These are phyloP conservation scores for Sophora flavescens DNA, from an alignment of 306 rosid species.

Conservation along the genomic window DNA sequence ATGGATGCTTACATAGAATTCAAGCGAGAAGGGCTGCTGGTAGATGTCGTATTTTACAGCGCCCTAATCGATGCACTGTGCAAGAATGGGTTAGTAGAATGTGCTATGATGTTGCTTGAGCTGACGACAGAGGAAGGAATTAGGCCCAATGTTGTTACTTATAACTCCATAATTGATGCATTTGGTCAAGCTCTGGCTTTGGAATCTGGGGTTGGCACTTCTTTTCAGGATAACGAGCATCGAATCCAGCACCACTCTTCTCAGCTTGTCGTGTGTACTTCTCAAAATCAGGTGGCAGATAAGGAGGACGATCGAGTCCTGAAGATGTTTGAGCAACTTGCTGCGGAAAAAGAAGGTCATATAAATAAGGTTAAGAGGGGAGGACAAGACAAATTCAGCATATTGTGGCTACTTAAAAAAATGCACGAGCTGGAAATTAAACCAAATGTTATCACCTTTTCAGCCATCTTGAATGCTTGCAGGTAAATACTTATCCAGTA, in stretches of 20 bases:
- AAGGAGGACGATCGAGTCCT: slow-evolving; percentile 43
- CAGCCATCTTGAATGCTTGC: slow-evolving; percentile 96
- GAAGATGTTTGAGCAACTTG: slow-evolving; percentile 59
- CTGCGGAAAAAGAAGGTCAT: slow-evolving; percentile 67
- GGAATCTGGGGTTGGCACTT: slow-evolving; percentile 49
- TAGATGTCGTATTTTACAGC: slow-evolving; percentile 90
- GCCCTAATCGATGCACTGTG: slow-evolving; percentile 81
- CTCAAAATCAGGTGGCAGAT: slow-evolving; percentile 21
- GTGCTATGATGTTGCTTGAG: slow-evolving; percentile 83
- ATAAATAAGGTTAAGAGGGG: slow-evolving; percentile 49
- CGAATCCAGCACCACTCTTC: slow-evolving; percentile 34
- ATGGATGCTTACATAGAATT: slow-evolving; percentile 74
- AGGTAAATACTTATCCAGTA: slow-evolving; percentile 57
- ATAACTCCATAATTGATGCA: slow-evolving; percentile 83
- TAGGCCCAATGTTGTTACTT: slow-evolving; percentile 88
- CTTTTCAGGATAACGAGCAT: slow-evolving; percentile 34
- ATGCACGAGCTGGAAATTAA: slow-evolving; percentile 64
- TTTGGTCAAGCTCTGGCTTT: slow-evolving; percentile 59
- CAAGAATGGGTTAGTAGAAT: slow-evolving; percentile 71
- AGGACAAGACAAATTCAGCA: slow-evolving; percentile 45
- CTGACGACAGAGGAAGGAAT: slow-evolving; percentile 88
- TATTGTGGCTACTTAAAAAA: slow-evolving; percentile 67
- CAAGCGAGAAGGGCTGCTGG: slow-evolving; percentile 72
- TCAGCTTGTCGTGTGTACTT: slow-evolving; percentile 24
- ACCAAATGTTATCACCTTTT: slow-evolving; percentile 67